phyloP scores from a whole-genome alignment of 257 asterid species.

The Apocynum venetum region DNA sequence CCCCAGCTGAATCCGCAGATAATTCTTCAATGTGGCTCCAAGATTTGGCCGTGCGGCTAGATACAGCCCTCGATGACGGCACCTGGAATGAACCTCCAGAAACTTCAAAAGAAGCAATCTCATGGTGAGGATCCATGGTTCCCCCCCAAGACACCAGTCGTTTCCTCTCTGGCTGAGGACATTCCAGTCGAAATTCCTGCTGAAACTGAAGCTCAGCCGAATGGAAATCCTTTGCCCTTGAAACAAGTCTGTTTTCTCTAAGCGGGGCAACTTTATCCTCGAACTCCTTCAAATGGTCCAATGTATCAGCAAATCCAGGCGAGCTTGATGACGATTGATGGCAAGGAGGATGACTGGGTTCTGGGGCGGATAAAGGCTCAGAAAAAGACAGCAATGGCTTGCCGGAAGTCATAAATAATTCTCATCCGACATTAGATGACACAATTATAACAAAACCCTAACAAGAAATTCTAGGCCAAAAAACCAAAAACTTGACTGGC shows the following conservation, averaged over 20 bases:
- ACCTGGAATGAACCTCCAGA: conserved; percentile 40
- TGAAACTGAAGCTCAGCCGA: conserved; percentile 39
- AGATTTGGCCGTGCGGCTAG: conserved; percentile 14
- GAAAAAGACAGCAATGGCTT: conserved; percentile 60
- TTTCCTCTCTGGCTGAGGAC: conserved; percentile 52
- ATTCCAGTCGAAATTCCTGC: conserved; percentile 26
- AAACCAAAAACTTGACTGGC: conserved; percentile 3
- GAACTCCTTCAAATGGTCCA: conserved; percentile 27
- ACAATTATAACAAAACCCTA: background rate
- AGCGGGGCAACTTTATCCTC: conserved; percentile 21
- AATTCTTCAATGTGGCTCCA: conserved; percentile 13
- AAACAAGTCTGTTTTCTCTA: conserved; percentile 19
- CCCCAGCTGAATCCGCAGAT: conserved; percentile 28
- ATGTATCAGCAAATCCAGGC: conserved; percentile 11
- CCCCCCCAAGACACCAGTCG: conserved; percentile 89
- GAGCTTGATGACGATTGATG: conserved; percentile 30
- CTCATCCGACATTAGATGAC: conserved; percentile 17
- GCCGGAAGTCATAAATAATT: conserved; percentile 67
- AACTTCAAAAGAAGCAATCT: conserved; percentile 45
- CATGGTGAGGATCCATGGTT: conserved; percentile 55
- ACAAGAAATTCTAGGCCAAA: background rate
- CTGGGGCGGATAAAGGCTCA: conserved; percentile 40
- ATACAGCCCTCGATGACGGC: conserved; percentile 20
- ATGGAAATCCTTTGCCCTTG: conserved; percentile 32
- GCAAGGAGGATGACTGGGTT: conserved; percentile 27